Conservation (phyloP, 257 asterid genomes). For the Plantago elongata region DNA sequence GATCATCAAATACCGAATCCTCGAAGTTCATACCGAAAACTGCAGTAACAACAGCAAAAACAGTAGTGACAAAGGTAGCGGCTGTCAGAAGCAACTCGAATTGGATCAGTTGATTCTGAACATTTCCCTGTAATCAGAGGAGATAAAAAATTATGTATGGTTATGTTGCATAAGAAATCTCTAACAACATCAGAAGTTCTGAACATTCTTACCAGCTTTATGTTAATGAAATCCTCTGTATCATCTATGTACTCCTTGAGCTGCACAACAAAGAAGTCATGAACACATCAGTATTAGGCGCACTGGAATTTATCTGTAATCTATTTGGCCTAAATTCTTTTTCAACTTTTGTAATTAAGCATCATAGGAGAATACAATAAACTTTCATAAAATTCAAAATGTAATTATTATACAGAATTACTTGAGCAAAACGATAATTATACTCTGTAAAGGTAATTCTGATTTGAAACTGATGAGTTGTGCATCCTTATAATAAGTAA, state of each 20-base stretch:
- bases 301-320: background rate
- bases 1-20: slow-evolving; percentile 48
- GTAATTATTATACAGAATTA: too few species aligned
- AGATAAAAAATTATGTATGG: background rate
- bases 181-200: background rate
- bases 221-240: slow-evolving; percentile 93
- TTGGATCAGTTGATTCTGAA: slow-evolving; percentile 91
- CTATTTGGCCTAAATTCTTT: slow-evolving; percentile 1
- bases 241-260: slow-evolving; percentile 97
- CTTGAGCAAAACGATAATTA: too few species aligned
- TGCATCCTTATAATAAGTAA: too few species aligned
- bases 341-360: background rate
- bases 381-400: too few species aligned
- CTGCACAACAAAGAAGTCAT: slow-evolving; percentile 39
- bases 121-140: slow-evolving; percentile 65
- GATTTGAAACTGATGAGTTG: too few species aligned
- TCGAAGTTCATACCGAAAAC: slow-evolving; percentile 90
- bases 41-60: slow-evolving; percentile 89
- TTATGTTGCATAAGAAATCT: slow-evolving; percentile 4
- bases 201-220: slow-evolving; percentile 63
- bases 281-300: slow-evolving; percentile 8
- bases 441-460: too few species aligned
- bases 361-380: background rate
- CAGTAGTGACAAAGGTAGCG: slow-evolving; percentile 81
- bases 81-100: slow-evolving; percentile 96